Conservation (phyloP, 2,329 filamentous ascomycete species). For the Aspergillus sp. region DNA sequence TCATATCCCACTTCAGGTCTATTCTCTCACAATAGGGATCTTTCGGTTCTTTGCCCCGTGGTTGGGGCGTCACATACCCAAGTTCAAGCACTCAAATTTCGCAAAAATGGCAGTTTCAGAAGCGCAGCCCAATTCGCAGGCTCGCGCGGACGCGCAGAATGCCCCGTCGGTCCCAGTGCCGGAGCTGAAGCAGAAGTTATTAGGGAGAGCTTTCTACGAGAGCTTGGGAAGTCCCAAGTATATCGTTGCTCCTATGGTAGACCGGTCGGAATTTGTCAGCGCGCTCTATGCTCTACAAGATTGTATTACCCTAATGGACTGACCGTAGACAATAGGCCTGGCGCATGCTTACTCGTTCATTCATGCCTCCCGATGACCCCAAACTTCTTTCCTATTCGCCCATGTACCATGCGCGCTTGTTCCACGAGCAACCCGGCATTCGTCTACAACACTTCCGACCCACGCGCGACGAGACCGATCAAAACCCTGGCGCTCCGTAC, state of each 20-base stretch:
- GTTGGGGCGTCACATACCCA: constrained; percentile 26
- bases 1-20: not conserved
- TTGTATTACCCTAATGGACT: not conserved
- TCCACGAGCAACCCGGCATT: constrained; percentile 73
- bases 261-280: constrained; percentile 93
- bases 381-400: constrained; percentile 84
- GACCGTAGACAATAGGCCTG: constrained; percentile 65
- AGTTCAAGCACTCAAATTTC: constrained; percentile 5
- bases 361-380: constrained; percentile 67
- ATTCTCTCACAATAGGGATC: constrained; percentile 32
- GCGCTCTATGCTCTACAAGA: not conserved
- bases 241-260: constrained; percentile 95
- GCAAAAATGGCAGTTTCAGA: constrained; percentile 30
- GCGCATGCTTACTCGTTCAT: constrained; percentile 94
- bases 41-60: constrained; percentile 24
- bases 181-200: constrained; percentile 58
- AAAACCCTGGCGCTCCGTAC: constrained; percentile 45
- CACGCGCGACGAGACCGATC: constrained; percentile 38
- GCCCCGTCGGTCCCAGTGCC: constrained; percentile 16
- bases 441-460: constrained; percentile 80
- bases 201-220: constrained; percentile 89
- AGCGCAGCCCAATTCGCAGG: constrained; percentile 17
- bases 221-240: constrained; percentile 89
- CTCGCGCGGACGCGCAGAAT: constrained; percentile 17
- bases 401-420: constrained; percentile 94